phyloP scores from a whole-genome alignment of 1,284 basidiomycete genomes.

The Cystobasidium pallidum region DNA sequence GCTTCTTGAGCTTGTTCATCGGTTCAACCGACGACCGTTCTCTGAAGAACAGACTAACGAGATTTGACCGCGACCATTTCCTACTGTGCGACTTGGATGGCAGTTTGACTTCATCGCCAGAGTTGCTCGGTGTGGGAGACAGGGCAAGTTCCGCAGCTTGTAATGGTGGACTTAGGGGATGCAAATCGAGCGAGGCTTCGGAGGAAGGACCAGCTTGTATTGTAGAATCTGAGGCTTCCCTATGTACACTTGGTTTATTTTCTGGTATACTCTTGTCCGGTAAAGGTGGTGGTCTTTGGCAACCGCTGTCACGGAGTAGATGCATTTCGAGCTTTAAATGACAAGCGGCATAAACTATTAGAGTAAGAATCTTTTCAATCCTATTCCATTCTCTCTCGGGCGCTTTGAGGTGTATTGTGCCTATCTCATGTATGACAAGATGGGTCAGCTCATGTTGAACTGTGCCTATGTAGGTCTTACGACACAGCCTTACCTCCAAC shows the following conservation, averaged over 20 bases:
- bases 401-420: constrained; percentile 27
- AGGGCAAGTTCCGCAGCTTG: not conserved
- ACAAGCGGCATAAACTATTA: constrained; percentile 26
- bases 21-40: not conserved
- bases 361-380: constrained; percentile 26
- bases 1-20: constrained; percentile 28
- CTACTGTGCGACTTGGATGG: constrained; percentile 1
- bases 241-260: not conserved
- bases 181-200: not conserved
- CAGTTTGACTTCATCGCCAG: not conserved
- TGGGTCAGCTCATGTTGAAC: not conserved
- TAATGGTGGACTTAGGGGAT: not conserved
- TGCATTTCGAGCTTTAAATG: constrained; percentile 35
- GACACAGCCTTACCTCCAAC: constrained; percentile 22
- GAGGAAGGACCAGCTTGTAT: not conserved
- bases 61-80: constrained; percentile 24
- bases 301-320: constrained; percentile 17
- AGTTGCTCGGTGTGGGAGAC: constrained; percentile 5
- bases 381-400: constrained; percentile 30
- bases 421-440: not conserved
- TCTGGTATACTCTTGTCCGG: not conserved
- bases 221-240: constrained; percentile 8
- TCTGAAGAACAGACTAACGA: constrained; percentile 20
- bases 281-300: constrained; percentile 14
- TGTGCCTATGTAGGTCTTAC: not conserved